Percentiles rank a stretch among this genome's conserved stretches.
Evolutionary conservation across 2,329 filamentous ascomycete genomes (phyloP).

Genomic region (Claviceps citrina): DNA sequence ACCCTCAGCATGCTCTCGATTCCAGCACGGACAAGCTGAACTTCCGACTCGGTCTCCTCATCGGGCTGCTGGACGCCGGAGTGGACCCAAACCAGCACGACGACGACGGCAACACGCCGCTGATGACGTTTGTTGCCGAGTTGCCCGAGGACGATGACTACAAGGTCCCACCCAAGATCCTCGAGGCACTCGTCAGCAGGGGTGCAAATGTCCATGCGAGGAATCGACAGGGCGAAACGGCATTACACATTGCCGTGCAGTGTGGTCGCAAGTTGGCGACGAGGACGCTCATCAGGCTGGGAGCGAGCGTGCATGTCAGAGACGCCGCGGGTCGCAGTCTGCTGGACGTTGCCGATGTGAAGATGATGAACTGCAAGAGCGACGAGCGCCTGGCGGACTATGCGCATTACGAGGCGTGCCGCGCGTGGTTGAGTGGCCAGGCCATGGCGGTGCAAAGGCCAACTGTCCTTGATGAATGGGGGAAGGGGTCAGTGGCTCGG

Average conservation of each 20-base stretch:
- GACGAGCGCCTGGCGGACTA: slow-evolving; percentile 20
- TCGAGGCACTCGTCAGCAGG: slow-evolving; percentile 25
- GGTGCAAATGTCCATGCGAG: slow-evolving; percentile 34
- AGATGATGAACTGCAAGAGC: slow-evolving; percentile 17
- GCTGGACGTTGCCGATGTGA: slow-evolving; percentile 29
- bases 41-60: slow-evolving; percentile 14
- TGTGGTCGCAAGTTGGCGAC: slow-evolving; percentile 37
- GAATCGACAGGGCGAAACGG: slow-evolving; percentile 39
- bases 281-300: slow-evolving; percentile 28
- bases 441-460: slow-evolving; percentile 24
- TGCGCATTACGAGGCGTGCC: slow-evolving; percentile 29
- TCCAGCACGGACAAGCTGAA: slow-evolving; percentile 18
- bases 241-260: slow-evolving; percentile 37
- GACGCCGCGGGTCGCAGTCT: slow-evolving; percentile 30
- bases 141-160: slow-evolving; percentile 36
- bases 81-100: slow-evolving; percentile 40
- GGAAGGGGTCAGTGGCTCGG: too few species aligned
- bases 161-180: slow-evolving; percentile 28
- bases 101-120: slow-evolving; percentile 33
- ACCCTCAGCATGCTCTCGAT: slow-evolving; percentile 17
- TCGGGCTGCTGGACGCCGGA: slow-evolving; percentile 19
- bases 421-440: slow-evolving; percentile 28
- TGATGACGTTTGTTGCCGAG: slow-evolving; percentile 39
- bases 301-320: slow-evolving; percentile 32
- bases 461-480: slow-evolving; percentile 27